Evolutionary conservation across 345 rosid species (phyloP).

Genomic region (Excoecaria cochinchinensis): DNA sequence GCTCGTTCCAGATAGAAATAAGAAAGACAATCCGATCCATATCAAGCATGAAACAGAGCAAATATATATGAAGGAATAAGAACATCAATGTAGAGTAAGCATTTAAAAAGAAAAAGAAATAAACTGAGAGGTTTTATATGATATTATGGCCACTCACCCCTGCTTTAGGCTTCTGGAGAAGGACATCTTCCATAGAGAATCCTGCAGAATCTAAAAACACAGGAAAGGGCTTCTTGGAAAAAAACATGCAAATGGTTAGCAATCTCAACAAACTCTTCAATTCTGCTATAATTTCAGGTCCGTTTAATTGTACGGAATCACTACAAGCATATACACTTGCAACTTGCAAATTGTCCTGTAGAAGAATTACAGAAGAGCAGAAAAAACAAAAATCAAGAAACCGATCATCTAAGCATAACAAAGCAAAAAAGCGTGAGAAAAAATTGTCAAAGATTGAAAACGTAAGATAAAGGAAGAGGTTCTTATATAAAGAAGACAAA

Average conservation of each 20-base stretch:
- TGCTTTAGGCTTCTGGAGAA: constrained; percentile 93
- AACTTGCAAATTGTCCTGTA: constrained; percentile 70
- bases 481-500: no score
- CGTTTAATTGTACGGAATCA: constrained; percentile 55
- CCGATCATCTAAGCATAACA: neutral
- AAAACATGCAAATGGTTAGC: constrained; percentile 81
- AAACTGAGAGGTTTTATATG: neutral
- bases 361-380: neutral
- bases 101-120: no score
- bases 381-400: neutral
- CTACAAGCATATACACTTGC: constrained; percentile 86
- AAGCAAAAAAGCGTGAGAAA: neutral
- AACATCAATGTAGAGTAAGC: no score
- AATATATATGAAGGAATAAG: no score
- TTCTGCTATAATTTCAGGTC: constrained; percentile 62
- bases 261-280: constrained; percentile 59
- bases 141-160: constrained; percentile 53
- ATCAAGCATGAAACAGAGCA: no score
- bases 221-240: constrained; percentile 89
- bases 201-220: constrained; percentile 83
- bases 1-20: no score
- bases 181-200: constrained; percentile 70
- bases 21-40: no score
- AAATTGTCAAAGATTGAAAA: neutral
- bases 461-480: neutral